Base-by-base conservation (phyloP, 805 yeast species). In the Maudiozyma serrabonitensis region DNA sequence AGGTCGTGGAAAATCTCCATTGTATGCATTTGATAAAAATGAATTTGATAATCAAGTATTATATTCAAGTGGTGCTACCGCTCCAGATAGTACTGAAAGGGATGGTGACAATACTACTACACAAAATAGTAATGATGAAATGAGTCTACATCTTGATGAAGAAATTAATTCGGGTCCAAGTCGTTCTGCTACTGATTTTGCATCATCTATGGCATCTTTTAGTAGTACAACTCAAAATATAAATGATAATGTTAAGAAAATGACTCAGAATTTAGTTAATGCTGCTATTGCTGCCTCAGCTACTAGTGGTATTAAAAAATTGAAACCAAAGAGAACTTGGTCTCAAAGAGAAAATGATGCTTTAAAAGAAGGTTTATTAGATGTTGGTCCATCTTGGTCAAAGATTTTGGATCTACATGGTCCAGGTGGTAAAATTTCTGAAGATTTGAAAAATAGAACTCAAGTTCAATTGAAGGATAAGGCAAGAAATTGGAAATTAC, bases 381-480 rank as follows among this genome's bases (percentile, higher is more conserved):
- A 64, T 19, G 80, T 83, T 55, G 99, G 99, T 1, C 95, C 98
- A 0, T 87, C 84, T 56, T 93, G 99, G 99, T 75, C 95, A 1
- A 85, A 85, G 49, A 93, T 93, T 47, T 68, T 91, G 44, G 96
- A 87, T 59, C 69, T 85, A n/a, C 86, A 84, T 63, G 99, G 99
- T 1, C 86, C 95, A 4, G 98, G 98, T 8, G 99, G 99, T 4
- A 76, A 82, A 43, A 75, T 84, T 25, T 80, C 82, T 40, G 98
- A 93, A 63, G 79, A 82, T 1, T 73, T 93, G 56, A 91, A 88
- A 66, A 86, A 88, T 63, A 74, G 99, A 62, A 83, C 85, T 4
- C 95, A 89, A 60, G 87, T 91, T 16, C 99, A 93, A 63, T 74
- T 93, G 51, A 93, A 93, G 66, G 99, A 93, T 64, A 93, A 93